Evolutionary conservation across 768 basidiomycete species (phyloP).

Genomic region (Gautieria morchelliformis): DNA sequence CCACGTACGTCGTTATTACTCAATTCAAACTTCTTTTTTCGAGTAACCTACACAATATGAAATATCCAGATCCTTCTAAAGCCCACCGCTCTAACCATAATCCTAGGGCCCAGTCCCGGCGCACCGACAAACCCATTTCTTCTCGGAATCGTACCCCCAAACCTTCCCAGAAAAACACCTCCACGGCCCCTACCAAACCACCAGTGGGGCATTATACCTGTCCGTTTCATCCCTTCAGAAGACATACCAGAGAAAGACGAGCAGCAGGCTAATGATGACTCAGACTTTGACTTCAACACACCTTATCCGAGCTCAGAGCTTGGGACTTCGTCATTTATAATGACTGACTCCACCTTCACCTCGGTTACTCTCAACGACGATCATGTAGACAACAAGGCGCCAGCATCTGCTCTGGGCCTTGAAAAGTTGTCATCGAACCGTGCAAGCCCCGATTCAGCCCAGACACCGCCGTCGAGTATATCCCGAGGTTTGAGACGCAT

Average conservation of each 20-base stretch:
- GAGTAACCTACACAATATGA: not conserved
- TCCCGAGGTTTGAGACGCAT: too few relatives aligned
- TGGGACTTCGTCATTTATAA: not conserved
- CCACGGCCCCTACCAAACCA: not conserved
- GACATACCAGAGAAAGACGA: not conserved
- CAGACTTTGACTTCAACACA: not conserved
- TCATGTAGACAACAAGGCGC: not conserved
- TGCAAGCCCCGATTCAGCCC: too few relatives aligned
- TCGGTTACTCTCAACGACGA: not conserved
- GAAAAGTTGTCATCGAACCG: too few relatives aligned
- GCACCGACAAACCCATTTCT: not conserved
- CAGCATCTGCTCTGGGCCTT: not conserved
- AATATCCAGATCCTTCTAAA: not conserved
- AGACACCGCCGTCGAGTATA: too few relatives aligned
- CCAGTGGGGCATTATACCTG: conserved; percentile 1
- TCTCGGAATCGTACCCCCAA: not conserved
- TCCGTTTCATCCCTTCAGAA: not conserved
- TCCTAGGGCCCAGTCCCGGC: not conserved
- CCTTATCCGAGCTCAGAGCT: not conserved
- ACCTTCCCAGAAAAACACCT: too few relatives aligned
- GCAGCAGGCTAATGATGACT: not conserved
- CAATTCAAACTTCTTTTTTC: not conserved
- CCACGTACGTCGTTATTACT: not conserved
- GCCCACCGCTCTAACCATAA: not conserved
- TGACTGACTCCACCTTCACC: not conserved